phyloP scores from a whole-genome alignment of 148 eudicot species.

The Agrostemma githago region DNA sequence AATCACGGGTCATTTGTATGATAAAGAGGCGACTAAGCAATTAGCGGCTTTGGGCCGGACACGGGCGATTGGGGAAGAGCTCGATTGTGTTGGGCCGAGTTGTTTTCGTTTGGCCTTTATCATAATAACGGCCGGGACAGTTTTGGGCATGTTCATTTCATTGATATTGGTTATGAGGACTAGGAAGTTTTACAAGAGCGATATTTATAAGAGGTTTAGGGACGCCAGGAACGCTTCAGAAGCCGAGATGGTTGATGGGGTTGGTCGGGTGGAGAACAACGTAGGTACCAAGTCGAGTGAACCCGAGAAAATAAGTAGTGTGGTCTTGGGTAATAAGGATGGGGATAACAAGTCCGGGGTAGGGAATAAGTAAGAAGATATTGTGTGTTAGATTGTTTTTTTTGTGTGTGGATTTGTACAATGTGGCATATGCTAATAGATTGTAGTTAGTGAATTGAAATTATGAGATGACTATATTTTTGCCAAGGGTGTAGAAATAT shows the following conservation, averaged over 20 bases:
- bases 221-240: slow-evolving; percentile 13
- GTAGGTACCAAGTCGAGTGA: not conserved
- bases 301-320: slow-evolving; percentile 2
- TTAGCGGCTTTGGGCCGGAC: slow-evolving; percentile 19
- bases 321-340: not conserved
- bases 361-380: not conserved
- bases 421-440: not conserved
- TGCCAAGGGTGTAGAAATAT: not conserved
- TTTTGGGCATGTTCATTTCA: slow-evolving; percentile 32
- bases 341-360: slow-evolving; percentile 5
- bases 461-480: not conserved
- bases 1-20: slow-evolving; percentile 35
- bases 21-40: slow-evolving; percentile 29
- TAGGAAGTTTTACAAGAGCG: slow-evolving; percentile 33
- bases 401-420: not conserved
- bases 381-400: not conserved
- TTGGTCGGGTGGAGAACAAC: not conserved
- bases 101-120: slow-evolving; percentile 35
- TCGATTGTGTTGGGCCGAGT: slow-evolving; percentile 24
- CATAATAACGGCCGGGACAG: slow-evolving; percentile 32
- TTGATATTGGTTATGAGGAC: slow-evolving; percentile 34
- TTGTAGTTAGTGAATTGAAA: not conserved
- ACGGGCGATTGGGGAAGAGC: slow-evolving; percentile 22
- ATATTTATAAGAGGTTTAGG: slow-evolving; percentile 35
- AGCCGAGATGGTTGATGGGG: slow-evolving; percentile 11